Evolutionary conservation across 257 asterid genomes (phyloP).

Genomic region (Gardenia jasminoides): DNA sequence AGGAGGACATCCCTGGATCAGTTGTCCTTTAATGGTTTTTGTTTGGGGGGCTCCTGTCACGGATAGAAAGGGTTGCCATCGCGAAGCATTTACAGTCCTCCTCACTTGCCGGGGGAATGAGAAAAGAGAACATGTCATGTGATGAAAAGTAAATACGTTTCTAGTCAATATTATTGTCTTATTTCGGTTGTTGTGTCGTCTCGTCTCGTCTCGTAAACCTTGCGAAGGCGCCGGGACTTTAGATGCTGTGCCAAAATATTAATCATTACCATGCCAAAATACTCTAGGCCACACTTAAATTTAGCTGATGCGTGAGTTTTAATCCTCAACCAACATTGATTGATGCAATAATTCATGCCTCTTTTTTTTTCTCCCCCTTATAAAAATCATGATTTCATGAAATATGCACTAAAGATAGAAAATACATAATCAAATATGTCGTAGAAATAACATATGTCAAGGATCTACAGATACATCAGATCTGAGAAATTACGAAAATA

Average conservation of each 20-base stretch:
- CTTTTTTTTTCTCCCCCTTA: too few relatives aligned
- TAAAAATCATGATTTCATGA: too few relatives aligned
- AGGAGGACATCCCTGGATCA: neutral
- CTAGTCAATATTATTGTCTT: neutral
- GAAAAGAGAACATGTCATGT: neutral
- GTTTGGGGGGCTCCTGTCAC: conserved; percentile 19
- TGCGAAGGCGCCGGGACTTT: neutral
- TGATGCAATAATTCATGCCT: conserved; percentile 2
- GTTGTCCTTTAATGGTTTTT: neutral
- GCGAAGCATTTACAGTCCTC: conserved; percentile 16
- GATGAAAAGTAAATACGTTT: neutral
- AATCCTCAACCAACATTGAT: neutral
- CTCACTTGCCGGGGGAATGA: conserved; percentile 2
- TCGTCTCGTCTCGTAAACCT: neutral
- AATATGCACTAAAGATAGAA: too few relatives aligned
- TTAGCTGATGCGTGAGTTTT: neutral
- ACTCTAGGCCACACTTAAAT: neutral
- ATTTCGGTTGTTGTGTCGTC: neutral
- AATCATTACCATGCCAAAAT: too few relatives aligned
- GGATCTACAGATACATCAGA: too few relatives aligned
- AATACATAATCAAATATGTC: too few relatives aligned
- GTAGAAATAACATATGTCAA: too few relatives aligned
- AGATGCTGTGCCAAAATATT: too few relatives aligned
- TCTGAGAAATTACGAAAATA: too few relatives aligned
- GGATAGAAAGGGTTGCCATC: conserved; percentile 22